Conservation (phyloP, 768 basidiomycete genomes). For the Tricholoma matsutake region DNA sequence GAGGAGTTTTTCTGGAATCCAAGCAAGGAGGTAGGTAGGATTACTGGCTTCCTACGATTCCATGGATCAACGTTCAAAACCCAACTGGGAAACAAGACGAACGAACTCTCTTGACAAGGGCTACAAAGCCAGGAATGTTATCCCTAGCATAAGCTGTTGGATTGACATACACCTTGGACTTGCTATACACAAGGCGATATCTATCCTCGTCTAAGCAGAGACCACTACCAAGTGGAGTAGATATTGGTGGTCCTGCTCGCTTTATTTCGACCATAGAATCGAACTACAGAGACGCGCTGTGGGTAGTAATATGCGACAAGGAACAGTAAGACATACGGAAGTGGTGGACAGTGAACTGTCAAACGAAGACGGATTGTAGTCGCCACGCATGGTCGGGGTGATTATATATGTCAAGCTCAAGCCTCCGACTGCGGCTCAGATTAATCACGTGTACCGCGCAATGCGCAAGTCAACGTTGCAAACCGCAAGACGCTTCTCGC, state of each 20-base stretch:
- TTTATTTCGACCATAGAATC: slow-evolving; percentile 80
- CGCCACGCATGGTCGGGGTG: slow-evolving; percentile 9
- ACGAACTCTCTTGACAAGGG: slow-evolving; percentile 84
- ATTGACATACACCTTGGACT: slow-evolving; percentile 94
- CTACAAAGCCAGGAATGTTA: slow-evolving; percentile 92
- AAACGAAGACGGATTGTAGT: slow-evolving; percentile 31
- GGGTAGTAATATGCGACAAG: not conserved
- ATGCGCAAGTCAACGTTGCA: too few relatives aligned
- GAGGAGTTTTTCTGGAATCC: slow-evolving; percentile 88
- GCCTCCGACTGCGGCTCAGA: not conserved
- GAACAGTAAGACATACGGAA: slow-evolving; percentile 36
- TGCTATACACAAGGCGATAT: slow-evolving; percentile 80
- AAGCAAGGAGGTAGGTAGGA: slow-evolving; percentile 80
- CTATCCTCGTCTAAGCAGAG: slow-evolving; percentile 49
- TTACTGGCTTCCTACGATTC: slow-evolving; percentile 62
- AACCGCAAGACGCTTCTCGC: too few relatives aligned
- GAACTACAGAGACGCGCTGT: slow-evolving; percentile 27
- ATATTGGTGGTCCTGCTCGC: slow-evolving; percentile 32
- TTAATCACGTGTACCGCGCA: not conserved
- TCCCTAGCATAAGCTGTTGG: slow-evolving; percentile 90
- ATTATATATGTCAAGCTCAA: too few relatives aligned
- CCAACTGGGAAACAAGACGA: slow-evolving; percentile 1
- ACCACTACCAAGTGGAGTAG: slow-evolving; percentile 8
- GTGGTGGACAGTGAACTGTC: slow-evolving; percentile 45
- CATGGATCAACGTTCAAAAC: slow-evolving; percentile 5